A percentile compares a stretch with the other conserved stretches of the same genome.
These are phyloP conservation scores for Podila epigama DNA, from an alignment of 192 early-diverging fungal genomes.

Conservation along the genomic window DNA sequence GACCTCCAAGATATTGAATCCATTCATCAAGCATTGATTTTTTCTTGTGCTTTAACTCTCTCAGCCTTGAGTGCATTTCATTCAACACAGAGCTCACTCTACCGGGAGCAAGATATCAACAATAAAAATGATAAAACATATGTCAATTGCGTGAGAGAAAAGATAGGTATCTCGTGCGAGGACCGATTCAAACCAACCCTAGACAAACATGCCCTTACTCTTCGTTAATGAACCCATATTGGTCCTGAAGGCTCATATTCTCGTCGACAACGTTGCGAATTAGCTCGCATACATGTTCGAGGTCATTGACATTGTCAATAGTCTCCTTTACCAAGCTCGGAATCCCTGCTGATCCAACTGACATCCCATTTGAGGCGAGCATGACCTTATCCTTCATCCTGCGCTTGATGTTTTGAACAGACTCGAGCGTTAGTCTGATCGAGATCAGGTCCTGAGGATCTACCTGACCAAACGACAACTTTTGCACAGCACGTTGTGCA, in stretches of 20 bases:
- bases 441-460: constrained; percentile 69
- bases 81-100: constrained; percentile 20
- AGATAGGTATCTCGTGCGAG: too few relatives aligned
- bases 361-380: not conserved
- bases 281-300: constrained; percentile 30
- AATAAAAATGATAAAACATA: not conserved
- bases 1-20: constrained; percentile 25
- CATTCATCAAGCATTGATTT: constrained; percentile 18
- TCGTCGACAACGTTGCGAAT: constrained; percentile 42
- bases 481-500: constrained; percentile 72
- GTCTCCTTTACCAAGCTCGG: constrained; percentile 18
- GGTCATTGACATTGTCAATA: constrained; percentile 12
- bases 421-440: constrained; percentile 64
- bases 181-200: too few relatives aligned
- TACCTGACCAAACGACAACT: constrained; percentile 70
- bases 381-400: constrained; percentile 26
- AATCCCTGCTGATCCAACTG: not conserved
- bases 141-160: too few relatives aligned
- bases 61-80: constrained; percentile 12
- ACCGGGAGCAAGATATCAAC: not conserved
- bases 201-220: not conserved
- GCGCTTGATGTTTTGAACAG: constrained; percentile 53
- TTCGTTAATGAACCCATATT: constrained; percentile 43
- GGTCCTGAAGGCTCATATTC: constrained; percentile 16
- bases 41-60: constrained; percentile 10